phyloP scores from a whole-genome alignment of 768 basidiomycete genomes.

The Leccinum variicolor region DNA sequence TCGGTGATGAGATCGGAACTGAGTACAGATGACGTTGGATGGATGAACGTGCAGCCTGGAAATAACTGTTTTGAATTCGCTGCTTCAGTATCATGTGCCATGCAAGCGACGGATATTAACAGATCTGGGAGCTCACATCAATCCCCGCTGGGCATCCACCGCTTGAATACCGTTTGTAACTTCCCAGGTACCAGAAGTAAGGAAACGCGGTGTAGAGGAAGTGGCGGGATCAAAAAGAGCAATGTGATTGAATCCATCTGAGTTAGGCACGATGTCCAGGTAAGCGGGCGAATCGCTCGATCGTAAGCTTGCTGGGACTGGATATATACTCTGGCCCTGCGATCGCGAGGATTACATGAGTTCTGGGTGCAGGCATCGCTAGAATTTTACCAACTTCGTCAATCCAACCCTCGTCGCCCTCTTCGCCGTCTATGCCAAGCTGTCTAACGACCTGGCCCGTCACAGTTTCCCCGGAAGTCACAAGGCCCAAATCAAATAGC shows the following conservation, averaged over 20 bases:
- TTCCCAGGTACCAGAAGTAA: conserved; percentile 91
- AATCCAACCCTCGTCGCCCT: conserved; percentile 94
- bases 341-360: conserved; percentile 13
- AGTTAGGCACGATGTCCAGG: conserved; percentile 82
- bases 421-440: conserved; percentile 78
- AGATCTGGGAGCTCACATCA: conserved; percentile 56
- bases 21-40: conserved; percentile 84
- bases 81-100: conserved; percentile 21
- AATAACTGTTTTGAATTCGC: conserved; percentile 59
- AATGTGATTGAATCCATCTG: conserved; percentile 86
- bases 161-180: conserved; percentile 72
- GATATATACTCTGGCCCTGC: conserved; percentile 62
- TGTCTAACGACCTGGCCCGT: conserved; percentile 63
- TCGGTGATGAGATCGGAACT: conserved; percentile 59
- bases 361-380: not conserved
- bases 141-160: conserved; percentile 61
- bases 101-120: conserved; percentile 30
- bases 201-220: conserved; percentile 67
- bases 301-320: conserved; percentile 46
- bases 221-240: conserved; percentile 84
- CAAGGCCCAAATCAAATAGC: conserved; percentile 55
- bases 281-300: conserved; percentile 59
- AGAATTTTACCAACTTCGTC: conserved; percentile 57
- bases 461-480: conserved; percentile 26
- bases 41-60: conserved; percentile 81